Conservation (phyloP, 176 grass and related monocot genomes). For the Tuctoria greenei region DNA sequence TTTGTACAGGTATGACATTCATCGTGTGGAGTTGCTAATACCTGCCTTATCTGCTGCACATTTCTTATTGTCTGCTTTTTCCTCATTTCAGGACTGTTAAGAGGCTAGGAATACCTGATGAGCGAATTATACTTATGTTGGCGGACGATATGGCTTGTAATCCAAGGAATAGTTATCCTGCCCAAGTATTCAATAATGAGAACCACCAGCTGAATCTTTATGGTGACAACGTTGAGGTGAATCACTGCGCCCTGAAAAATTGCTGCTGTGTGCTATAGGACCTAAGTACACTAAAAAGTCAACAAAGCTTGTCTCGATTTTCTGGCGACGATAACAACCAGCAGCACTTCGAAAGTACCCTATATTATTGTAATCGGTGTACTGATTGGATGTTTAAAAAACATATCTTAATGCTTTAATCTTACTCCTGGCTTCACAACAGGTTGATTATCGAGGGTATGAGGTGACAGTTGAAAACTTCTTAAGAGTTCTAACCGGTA, state of each 20-base stretch:
- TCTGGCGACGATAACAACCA: neutral
- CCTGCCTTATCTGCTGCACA: neutral
- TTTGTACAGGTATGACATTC: slow-evolving; percentile 69
- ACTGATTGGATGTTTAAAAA: neutral
- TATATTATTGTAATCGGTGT: neutral
- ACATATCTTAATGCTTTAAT: neutral
- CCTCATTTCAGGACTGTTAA: slow-evolving; percentile 75
- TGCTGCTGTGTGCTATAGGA: neutral
- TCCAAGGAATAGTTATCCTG: slow-evolving; percentile 88
- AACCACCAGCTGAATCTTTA: slow-evolving; percentile 98
- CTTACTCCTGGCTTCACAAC: slow-evolving; percentile 15
- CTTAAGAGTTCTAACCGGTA: slow-evolving; percentile 81
- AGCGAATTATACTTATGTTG: slow-evolving; percentile 97
- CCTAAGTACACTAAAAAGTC: neutral
- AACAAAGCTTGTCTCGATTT: neutral
- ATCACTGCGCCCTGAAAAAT: slow-evolving; percentile 24
- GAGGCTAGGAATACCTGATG: slow-evolving; percentile 90
- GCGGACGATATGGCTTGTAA: slow-evolving; percentile 98
- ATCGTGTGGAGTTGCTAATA: neutral
- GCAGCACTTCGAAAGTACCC: neutral
- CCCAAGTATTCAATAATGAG: slow-evolving; percentile 98
- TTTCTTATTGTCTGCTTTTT: slow-evolving; percentile 22
- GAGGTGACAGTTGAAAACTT: slow-evolving; percentile 98
- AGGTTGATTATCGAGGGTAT: slow-evolving; percentile 98
- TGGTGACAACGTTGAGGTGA: slow-evolving; percentile 93